Conservation (phyloP, 164 flowering plant species). For the Umbellularia californica region DNA sequence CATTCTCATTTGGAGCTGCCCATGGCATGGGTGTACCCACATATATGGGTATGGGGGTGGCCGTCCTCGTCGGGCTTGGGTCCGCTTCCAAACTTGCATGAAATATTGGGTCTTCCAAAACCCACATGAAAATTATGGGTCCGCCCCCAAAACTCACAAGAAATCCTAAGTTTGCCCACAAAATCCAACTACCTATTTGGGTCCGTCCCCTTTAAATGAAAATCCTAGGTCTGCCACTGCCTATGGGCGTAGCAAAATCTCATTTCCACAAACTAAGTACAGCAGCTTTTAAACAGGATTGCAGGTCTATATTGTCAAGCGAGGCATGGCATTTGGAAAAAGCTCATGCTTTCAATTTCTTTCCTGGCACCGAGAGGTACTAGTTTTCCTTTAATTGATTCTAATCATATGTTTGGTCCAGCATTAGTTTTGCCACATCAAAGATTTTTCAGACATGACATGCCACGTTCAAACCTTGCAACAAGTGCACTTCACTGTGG, state of each 20-base stretch:
- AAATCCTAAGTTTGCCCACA: too few species aligned
- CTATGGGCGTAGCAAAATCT: too few species aligned
- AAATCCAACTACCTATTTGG: neutral
- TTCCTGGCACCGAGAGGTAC: constrained; percentile 94
- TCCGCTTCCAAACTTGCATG: too few species aligned
- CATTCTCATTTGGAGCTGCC: too few species aligned
- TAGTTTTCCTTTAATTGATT: neutral
- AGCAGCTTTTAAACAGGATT: constrained; percentile 51
- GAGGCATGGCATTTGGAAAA: constrained; percentile 81
- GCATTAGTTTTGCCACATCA: neutral
- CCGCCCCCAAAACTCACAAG: neutral
- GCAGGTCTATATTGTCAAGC: constrained; percentile 60
- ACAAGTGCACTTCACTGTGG: too few species aligned
- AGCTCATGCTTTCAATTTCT: constrained; percentile 89
- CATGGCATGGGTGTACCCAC: too few species aligned
- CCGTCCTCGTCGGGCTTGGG: too few species aligned
- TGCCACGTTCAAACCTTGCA: neutral
- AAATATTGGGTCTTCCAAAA: too few species aligned
- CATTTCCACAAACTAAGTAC: constrained; percentile 7
- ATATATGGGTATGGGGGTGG: too few species aligned
- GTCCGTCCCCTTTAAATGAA: neutral
- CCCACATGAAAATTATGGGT: too few species aligned
- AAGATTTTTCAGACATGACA: neutral
- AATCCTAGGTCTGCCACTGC: too few species aligned
- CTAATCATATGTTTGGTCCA: neutral